phyloP scores from a whole-genome alignment of 2,329 filamentous ascomycete species.

The Curvularia eragrostidis region DNA sequence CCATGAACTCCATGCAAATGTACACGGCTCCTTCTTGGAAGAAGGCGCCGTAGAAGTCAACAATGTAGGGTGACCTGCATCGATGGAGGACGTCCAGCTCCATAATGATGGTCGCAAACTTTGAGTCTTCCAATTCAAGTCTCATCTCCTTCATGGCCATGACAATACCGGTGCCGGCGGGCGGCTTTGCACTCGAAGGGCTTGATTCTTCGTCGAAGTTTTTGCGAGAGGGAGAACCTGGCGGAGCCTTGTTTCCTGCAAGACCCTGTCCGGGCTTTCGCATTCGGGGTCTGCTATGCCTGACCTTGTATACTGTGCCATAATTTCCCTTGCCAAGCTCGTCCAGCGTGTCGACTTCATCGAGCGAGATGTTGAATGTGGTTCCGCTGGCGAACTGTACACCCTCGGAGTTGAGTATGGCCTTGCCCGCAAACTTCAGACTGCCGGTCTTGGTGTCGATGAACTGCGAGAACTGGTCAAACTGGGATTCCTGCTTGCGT shows the following conservation, averaged over 20 bases:
- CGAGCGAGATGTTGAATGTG: constrained; percentile 90
- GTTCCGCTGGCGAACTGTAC: constrained; percentile 92
- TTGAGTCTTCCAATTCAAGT: constrained; percentile 92
- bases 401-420: constrained; percentile 84
- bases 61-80: constrained; percentile 93
- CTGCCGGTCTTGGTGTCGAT: constrained; percentile 92
- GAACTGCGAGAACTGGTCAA: constrained; percentile 78
- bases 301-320: constrained; percentile 95
- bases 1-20: constrained; percentile 99
- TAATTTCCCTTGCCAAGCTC: constrained; percentile 98
- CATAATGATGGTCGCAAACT: constrained; percentile 97
- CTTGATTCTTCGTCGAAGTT: constrained; percentile 44
- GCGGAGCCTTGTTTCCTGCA: constrained; percentile 61
- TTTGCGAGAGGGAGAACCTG: constrained; percentile 45
- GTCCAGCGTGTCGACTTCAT: constrained; percentile 91
- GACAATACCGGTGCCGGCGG: constrained; percentile 72
- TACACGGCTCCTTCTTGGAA: constrained; percentile 99
- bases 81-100: constrained; percentile 95
- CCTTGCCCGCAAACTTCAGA: constrained; percentile 91
- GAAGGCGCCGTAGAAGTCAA: constrained; percentile 98
- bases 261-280: constrained; percentile 66
- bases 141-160: constrained; percentile 99
- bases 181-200: constrained; percentile 44
- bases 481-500: constrained; percentile 51
- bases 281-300: constrained; percentile 76